Base-by-base conservation (phyloP, 768 basidiomycete species). In the Lactifluus subvellereus region DNA sequence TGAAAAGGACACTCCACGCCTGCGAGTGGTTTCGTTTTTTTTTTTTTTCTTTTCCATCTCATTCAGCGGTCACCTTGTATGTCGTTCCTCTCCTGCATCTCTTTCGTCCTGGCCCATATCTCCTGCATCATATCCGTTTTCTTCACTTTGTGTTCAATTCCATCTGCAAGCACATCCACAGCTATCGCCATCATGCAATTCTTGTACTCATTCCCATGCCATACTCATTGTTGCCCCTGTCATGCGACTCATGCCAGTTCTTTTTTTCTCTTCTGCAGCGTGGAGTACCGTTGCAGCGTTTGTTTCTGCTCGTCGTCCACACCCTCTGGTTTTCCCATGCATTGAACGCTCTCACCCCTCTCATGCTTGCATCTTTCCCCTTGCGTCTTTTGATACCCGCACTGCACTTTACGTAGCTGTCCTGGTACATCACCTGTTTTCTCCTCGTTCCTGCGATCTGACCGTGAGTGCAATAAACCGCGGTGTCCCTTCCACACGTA, bases 121-220 rank as follows among this genome's bases (percentile, higher is more conserved):
- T 54, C 37, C 37, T 63, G 63, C 63, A 64, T 64, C 59, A 60
- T 53, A 62, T 64, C 62, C 35, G 32, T 48, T 43, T 38, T n/a
- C 54, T 42, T 59, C 52, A 59, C 37, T 49, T 53, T 35, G 35
- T 59, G 35, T 59, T 54, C 62, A 64, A 49, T 60, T 51, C 59
- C 49, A 30, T 60, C 58, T 57, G 54, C 64, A 62, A 59, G 52
- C 67, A 69, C 59, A 37, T 59, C 52, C 64, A 62, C 59, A 66
- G 59, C 65, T 67, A 66, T 60, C 62, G 49, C 65, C 65, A 67
- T 70, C 69, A 70, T 66, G 61, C 65, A 66, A 64, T 64, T 64
- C 63, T 59, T 64, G 63, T 64, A 64, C 65, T 64, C 65, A 64
- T 58, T 57, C 51, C 66, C 69, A 69, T 69, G 61, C 35, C 67